A percentile compares a stretch with the other conserved stretches of the same genome.
These are phyloP conservation scores for Conidiobolus incongruus DNA, from an alignment of 371 early-diverging fungal species.

Conservation along the genomic window DNA sequence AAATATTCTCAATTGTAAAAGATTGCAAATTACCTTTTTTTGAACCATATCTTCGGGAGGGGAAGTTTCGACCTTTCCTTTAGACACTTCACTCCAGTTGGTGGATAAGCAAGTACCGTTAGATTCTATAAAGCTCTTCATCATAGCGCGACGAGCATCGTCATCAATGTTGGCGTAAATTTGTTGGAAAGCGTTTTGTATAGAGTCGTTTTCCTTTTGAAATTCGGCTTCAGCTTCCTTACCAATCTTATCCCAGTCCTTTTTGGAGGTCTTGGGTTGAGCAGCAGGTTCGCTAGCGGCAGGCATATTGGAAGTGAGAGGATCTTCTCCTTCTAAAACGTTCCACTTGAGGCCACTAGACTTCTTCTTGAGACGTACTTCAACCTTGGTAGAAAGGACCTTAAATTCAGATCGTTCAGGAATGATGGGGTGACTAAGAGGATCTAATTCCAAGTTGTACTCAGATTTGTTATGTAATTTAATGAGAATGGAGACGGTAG, in stretches of 20 bases:
- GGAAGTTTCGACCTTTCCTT: constrained; percentile 50
- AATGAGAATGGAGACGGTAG: constrained; percentile 41
- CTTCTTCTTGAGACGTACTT: constrained; percentile 72
- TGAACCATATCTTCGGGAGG: constrained; percentile 88
- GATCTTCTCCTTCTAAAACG: constrained; percentile 41
- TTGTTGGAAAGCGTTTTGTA: constrained; percentile 72
- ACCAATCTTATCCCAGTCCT: constrained; percentile 65
- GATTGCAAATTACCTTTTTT: constrained; percentile 39
- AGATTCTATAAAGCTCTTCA: constrained; percentile 91
- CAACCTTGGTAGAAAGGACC: constrained; percentile 76
- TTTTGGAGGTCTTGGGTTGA: constrained; percentile 19
- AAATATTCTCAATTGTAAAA: neutral
- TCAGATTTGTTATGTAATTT: constrained; percentile 56
- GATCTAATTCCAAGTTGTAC: constrained; percentile 58
- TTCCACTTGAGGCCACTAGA: constrained; percentile 50
- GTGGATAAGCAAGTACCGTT: constrained; percentile 90
- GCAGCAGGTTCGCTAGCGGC: constrained; percentile 16
- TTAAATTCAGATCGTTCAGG: constrained; percentile 41
- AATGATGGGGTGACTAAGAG: constrained; percentile 47
- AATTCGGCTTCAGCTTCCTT: constrained; percentile 43
- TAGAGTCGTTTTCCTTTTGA: constrained; percentile 66
- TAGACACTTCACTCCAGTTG: constrained; percentile 86
- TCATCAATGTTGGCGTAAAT: constrained; percentile 80
- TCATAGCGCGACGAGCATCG: constrained; percentile 90
- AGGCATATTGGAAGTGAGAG: constrained; percentile 3